Percentiles rank a stretch among this genome's conserved stretches.
Conservation (phyloP, 176 grass and related monocot species). For the Carex scoparia region DNA sequence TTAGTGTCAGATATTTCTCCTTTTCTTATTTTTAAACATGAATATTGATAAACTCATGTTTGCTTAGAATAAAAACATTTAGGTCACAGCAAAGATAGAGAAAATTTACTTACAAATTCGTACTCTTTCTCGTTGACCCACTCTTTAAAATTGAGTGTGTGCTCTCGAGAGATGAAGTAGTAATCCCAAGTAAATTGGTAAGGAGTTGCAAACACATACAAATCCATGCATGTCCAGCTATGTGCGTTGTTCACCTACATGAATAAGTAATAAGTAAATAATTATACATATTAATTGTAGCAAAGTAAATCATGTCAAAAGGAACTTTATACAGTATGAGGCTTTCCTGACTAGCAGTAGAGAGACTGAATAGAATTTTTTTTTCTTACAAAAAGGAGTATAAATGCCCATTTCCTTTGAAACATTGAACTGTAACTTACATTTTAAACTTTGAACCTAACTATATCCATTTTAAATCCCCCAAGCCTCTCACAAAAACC, state of each 20-base stretch:
- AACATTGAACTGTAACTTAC: no score
- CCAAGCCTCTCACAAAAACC: no score
- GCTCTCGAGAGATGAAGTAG: conserved; percentile 79
- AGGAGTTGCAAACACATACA: conserved; percentile 92
- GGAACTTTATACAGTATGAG: not conserved
- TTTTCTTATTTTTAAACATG: not conserved
- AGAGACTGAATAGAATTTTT: not conserved
- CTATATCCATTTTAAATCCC: no score
- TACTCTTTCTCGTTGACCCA: conserved; percentile 88
- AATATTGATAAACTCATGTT: not conserved
- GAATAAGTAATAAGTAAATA: not conserved
- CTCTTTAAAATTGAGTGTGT: conserved; percentile 81
- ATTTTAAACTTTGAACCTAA: no score
- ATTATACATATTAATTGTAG: not conserved
- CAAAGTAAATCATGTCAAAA: not conserved
- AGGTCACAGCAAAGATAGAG: not conserved
- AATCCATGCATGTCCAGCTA: conserved; percentile 98
- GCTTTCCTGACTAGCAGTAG: not conserved
- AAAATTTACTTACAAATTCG: conserved; percentile 71
- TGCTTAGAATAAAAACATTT: not conserved
- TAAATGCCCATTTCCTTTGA: no score
- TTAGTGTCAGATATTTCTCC: not conserved
- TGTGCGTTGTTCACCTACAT: conserved; percentile 62
- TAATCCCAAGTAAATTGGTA: conserved; percentile 97
- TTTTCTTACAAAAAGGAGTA: no score